Conservation (phyloP, 2,329 filamentous ascomycete species). For the Exophiala bonariae region DNA sequence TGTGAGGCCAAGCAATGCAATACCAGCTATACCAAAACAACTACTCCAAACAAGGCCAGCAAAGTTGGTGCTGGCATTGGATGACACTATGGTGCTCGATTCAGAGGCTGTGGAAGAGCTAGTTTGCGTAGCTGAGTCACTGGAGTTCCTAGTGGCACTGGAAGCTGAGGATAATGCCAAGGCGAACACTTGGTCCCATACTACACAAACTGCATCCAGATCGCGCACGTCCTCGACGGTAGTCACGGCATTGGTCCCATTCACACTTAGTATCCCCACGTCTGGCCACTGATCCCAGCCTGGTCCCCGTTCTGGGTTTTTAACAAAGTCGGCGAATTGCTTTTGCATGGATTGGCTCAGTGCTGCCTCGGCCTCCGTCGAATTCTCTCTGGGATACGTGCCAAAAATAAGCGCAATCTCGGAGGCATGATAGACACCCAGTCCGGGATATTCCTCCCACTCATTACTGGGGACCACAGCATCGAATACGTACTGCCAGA, state of each 20-base stretch:
- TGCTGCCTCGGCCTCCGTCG: slow-evolving; percentile 34
- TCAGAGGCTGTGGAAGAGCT: too few species aligned
- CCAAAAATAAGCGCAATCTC: slow-evolving; percentile 39
- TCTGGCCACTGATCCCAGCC: slow-evolving; percentile 31
- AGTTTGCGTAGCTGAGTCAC: too few species aligned
- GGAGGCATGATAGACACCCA: slow-evolving; percentile 36
- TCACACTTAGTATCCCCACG: slow-evolving; percentile 3
- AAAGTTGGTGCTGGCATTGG: too few species aligned
- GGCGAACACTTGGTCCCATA: neutral
- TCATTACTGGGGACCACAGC: slow-evolving; percentile 34
- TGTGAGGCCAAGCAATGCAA: too few species aligned
- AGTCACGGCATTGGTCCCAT: slow-evolving; percentile 4
- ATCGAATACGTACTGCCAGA: slow-evolving; percentile 41
- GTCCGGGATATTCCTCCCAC: slow-evolving; percentile 19
- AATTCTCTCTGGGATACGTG: slow-evolving; percentile 29
- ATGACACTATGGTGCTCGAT: too few species aligned
- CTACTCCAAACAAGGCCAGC: too few species aligned
- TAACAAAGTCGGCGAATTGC: slow-evolving; percentile 38
- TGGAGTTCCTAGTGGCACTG: too few species aligned
- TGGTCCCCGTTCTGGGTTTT: slow-evolving; percentile 36
- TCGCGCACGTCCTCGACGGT: neutral
- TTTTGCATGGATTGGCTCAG: slow-evolving; percentile 33
- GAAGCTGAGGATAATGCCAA: too few species aligned
- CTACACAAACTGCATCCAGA: neutral
- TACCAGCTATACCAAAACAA: too few species aligned